Base-by-base conservation (phyloP, 768 basidiomycete genomes). In the Termitomyces bulborhizus region DNA sequence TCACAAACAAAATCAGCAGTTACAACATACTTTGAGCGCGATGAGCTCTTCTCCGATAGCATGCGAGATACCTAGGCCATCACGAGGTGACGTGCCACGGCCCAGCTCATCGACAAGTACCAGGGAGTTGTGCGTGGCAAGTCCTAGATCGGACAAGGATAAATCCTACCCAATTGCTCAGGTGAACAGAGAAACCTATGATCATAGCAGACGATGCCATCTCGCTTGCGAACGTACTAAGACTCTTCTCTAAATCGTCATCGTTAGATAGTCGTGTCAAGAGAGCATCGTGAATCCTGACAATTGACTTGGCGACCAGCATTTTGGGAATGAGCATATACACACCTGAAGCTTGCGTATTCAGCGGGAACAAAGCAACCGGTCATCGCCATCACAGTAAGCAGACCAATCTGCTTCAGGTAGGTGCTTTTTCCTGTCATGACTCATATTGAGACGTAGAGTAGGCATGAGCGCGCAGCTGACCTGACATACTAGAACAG, bases 141-240 rank as follows among this genome's bases (percentile, higher is more conserved):
- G 74, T 0, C 90, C 90, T 86, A 58, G 15, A 48, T 32, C 9
- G 31, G 18, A 27, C 26, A 27, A 48, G 16, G 3, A 46, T 43
- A 52, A 13, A 40, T 4, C 26, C 12, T 27, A 42, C 39, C 5
- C 29, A 32, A 13, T 15, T 7, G 18, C 31, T 42, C 41, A 26
- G 3, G 12, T 16, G 4, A 18, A 37, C 6, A 13, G 40, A 6
- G 68, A 51, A 56, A 85, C 93, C 88, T 45, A 96, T 72, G 52
- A 98, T 93, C 90, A 94, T 93, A 0, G 93, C 89, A 26, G 86
- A 86, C 2, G 90, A 84, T 1, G 88, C 83, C 92, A 99, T 98
- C 71, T 99, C 96, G 59, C 83, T 86, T 1, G 93, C 93, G 70
- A 99, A 99, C 0, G 97, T 98, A 60, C 94, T 97, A 26, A 98